Conservation (phyloP, 257 asterid genomes). For the Gynochthodes officinalis region DNA sequence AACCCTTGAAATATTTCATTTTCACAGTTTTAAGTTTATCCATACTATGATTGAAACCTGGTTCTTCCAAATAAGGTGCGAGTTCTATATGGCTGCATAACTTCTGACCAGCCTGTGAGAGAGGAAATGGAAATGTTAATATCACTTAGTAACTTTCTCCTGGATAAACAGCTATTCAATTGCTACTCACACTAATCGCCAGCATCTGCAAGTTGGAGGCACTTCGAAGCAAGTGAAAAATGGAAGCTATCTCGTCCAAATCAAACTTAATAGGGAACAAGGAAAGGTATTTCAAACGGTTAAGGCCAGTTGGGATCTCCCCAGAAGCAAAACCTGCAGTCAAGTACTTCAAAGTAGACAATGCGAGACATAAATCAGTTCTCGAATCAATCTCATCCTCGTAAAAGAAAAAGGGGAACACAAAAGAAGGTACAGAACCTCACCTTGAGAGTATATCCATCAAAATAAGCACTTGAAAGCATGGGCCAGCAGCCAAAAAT, state of each 20-base stretch:
- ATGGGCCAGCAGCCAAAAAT: neutral
- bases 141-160: too few relatives aligned
- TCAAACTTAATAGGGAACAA: neutral
- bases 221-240: conserved; percentile 13
- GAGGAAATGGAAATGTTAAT: neutral
- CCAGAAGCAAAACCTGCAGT: neutral
- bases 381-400: neutral
- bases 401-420: neutral
- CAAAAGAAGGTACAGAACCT: neutral
- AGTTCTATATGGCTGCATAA: neutral
- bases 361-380: neutral
- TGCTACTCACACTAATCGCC: neutral
- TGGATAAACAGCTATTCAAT: too few relatives aligned
- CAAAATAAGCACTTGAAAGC: neutral
- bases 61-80: neutral
- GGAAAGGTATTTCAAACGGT: neutral
- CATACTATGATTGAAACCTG: too few relatives aligned
- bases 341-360: neutral
- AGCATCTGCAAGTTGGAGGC: neutral
- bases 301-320: too few relatives aligned
- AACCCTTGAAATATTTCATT: conserved; percentile 3
- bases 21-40: neutral
- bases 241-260: neutral
- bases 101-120: too few relatives aligned
- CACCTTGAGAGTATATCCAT: neutral